Percentiles rank a stretch among this genome's conserved stretches.
Conservation (phyloP, 2,329 filamentous ascomycete genomes). For the Colletotrichum costaricense region DNA sequence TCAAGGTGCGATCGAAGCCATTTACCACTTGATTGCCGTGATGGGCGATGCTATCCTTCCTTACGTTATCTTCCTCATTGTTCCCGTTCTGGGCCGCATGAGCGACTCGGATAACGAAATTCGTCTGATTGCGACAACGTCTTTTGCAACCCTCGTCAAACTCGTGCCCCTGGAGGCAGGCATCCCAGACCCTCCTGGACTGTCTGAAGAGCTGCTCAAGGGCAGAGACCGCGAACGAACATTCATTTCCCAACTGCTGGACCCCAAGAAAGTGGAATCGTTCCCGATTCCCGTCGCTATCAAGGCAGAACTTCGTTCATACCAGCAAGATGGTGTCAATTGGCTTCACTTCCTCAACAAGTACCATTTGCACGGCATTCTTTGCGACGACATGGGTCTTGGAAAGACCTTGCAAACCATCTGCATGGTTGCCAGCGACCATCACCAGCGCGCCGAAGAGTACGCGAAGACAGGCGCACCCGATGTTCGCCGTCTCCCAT, state of each 20-base stretch:
- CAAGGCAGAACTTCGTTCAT: constrained; percentile 94
- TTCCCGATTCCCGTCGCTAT: constrained; percentile 96
- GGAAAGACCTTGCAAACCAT: constrained; percentile 97
- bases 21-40: constrained; percentile 97
- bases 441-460: constrained; percentile 92
- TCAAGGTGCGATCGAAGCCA: constrained; percentile 93
- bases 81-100: constrained; percentile 96
- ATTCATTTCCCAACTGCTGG: constrained; percentile 95
- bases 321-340: constrained; percentile 98
- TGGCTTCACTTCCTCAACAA: constrained; percentile 99
- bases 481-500: constrained; percentile 84
- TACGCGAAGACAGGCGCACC: constrained; percentile 83
- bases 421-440: constrained; percentile 97
- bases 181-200: constrained; percentile 93
- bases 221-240: constrained; percentile 94
- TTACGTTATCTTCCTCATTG: constrained; percentile 98
- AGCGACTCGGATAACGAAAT: constrained; percentile 98
- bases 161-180: constrained; percentile 96
- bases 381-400: constrained; percentile 99
- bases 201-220: constrained; percentile 88
- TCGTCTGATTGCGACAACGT: constrained; percentile 92
- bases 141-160: constrained; percentile 96
- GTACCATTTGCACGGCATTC: constrained; percentile 96
- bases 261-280: constrained; percentile 95
- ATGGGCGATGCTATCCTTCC: constrained; percentile 97